Conservation (phyloP, 495 filamentous ascomycete genomes). For the Apiosordaria backusii region DNA sequence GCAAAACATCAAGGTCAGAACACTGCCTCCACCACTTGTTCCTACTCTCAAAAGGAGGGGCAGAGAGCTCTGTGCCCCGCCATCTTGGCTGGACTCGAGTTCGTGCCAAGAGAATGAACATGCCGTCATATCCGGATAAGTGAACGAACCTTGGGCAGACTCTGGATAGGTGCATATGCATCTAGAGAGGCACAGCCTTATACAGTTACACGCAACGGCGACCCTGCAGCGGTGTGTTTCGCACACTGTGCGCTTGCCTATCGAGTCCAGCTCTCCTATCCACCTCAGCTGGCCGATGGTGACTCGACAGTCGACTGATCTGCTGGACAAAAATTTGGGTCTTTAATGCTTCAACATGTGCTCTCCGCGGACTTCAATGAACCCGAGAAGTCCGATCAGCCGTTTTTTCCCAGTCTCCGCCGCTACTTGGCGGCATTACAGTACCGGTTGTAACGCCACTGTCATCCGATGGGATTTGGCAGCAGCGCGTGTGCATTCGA, state of each 20-base stretch:
- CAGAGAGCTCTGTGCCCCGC: not conserved
- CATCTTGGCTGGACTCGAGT: not conserved
- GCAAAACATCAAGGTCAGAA: not conserved
- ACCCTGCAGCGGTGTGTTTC: not conserved
- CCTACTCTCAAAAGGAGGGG: not conserved
- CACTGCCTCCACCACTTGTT: not conserved
- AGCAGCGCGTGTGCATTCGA: not conserved
- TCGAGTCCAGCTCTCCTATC: not conserved
- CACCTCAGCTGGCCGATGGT: not conserved
- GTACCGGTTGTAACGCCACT: conserved; percentile 23
- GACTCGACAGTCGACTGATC: conserved; percentile 3
- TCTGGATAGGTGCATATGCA: not conserved
- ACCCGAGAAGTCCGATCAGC: conserved; percentile 10
- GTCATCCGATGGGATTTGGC: conserved; percentile 19
- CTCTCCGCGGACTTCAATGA: not conserved
- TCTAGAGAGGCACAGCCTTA: not conserved
- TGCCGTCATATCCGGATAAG: not conserved
- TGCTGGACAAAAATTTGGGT: not conserved
- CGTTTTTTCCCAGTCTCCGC: not conserved
- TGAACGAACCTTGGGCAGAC: not conserved
- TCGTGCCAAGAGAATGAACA: not conserved
- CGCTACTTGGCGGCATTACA: not conserved
- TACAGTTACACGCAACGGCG: not conserved
- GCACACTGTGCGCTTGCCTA: too few species aligned
- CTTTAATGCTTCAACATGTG: not conserved